Evolutionary conservation across 345 rosid species (phyloP).

Genomic region (Brassica juncea): DNA sequence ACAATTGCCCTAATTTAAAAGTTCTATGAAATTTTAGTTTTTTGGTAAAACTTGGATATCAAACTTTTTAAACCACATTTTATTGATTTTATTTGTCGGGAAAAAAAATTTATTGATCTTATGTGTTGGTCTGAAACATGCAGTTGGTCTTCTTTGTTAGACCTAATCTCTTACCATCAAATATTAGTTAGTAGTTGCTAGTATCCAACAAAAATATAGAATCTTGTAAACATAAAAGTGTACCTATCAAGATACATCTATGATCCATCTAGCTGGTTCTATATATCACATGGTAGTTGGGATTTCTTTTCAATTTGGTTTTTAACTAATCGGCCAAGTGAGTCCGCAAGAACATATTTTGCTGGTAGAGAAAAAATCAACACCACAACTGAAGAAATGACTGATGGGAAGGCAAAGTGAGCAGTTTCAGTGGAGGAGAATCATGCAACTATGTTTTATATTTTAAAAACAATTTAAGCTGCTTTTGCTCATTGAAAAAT

Average conservation of each 20-base stretch:
- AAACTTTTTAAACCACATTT: background rate
- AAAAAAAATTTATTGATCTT: background rate
- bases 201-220: background rate
- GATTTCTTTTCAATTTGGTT: background rate
- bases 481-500: background rate
- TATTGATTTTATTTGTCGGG: background rate
- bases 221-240: background rate
- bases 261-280: background rate
- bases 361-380: background rate
- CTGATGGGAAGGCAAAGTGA: background rate
- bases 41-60: background rate
- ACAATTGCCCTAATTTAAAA: background rate
- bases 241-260: background rate
- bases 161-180: background rate
- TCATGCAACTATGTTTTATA: constrained; percentile 4
- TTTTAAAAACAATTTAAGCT: background rate
- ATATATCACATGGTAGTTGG: background rate
- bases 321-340: background rate
- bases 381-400: background rate
- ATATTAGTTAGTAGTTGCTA: background rate
- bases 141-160: background rate
- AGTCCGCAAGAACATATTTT: background rate
- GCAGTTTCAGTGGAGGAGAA: constrained; percentile 6
- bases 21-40: background rate
- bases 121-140: background rate